Evolutionary conservation across 1,284 basidiomycete genomes (phyloP).

Genomic region (Albatrellus sp.): DNA sequence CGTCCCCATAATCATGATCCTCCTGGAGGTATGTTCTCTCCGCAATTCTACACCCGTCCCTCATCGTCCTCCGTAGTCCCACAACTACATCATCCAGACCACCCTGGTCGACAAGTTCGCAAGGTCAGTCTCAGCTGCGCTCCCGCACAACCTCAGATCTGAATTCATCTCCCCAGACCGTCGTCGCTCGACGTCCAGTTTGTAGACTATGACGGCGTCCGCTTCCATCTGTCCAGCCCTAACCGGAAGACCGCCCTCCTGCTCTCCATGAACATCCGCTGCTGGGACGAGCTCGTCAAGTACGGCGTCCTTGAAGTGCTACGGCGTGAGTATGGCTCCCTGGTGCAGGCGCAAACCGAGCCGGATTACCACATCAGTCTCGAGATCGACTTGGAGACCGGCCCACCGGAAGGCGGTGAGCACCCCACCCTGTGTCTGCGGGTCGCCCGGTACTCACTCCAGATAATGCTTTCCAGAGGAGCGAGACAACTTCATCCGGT

Average conservation of each 20-base stretch:
- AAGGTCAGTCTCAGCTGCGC: constrained; percentile 46
- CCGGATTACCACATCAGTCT: constrained; percentile 86
- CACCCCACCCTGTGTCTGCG: constrained; percentile 12
- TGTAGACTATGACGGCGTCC: constrained; percentile 95
- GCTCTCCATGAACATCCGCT: constrained; percentile 94
- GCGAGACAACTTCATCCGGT: constrained; percentile 69
- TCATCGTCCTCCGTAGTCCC: constrained; percentile 36
- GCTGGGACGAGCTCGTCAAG: constrained; percentile 87
- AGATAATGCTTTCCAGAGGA: constrained; percentile 39
- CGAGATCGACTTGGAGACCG: constrained; percentile 76
- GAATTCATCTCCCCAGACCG: constrained; percentile 41
- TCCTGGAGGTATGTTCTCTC: constrained; percentile 46
- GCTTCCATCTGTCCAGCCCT: constrained; percentile 86
- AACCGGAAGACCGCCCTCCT: constrained; percentile 72
- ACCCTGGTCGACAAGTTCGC: constrained; percentile 83
- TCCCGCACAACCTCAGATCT: constrained; percentile 7
- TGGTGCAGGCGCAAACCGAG: constrained; percentile 56
- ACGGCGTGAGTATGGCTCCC: constrained; percentile 72
- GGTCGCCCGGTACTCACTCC: not conserved
- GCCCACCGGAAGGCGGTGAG: constrained; percentile 73
- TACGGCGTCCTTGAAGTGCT: constrained; percentile 83
- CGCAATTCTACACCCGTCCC: too few species aligned
- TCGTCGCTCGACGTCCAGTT: constrained; percentile 89
- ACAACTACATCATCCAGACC: constrained; percentile 88
- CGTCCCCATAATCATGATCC: constrained; percentile 40